A percentile compares a stretch with the other conserved stretches of the same genome.
Evolutionary conservation across 805 yeast genomes (phyloP).

Genomic region (Ogataea pilisensis): DNA sequence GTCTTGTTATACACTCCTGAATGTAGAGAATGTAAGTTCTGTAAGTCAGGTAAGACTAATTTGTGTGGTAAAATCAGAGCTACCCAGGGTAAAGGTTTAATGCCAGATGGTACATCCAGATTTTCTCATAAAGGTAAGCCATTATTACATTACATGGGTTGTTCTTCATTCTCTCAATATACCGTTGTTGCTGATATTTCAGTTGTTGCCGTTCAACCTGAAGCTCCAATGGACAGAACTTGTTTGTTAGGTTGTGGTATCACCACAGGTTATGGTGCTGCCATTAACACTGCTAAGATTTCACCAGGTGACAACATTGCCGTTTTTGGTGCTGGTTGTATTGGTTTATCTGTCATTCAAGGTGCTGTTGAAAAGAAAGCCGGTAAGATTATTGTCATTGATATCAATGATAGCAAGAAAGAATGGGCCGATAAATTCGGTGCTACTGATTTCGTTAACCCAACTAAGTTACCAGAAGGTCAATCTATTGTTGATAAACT

Average conservation of each 20-base stretch:
- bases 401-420: conserved; percentile 79
- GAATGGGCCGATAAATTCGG: conserved; percentile 87
- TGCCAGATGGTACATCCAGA: conserved; percentile 98
- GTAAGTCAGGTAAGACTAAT: conserved; percentile 93
- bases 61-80: conserved; percentile 93
- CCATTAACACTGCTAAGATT: conserved; percentile 87
- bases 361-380: conserved; percentile 89
- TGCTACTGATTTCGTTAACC: conserved; percentile 92
- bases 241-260: conserved; percentile 98
- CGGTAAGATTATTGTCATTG: conserved; percentile 76
- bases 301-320: conserved; percentile 91
- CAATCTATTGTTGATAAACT: conserved; percentile 75
- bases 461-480: conserved; percentile 70
- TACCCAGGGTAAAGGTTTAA: conserved; percentile 96
- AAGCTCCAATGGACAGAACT: conserved; percentile 80
- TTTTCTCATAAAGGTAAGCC: conserved; percentile 83
- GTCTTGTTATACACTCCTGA: conserved; percentile 95
- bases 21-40: conserved; percentile 92
- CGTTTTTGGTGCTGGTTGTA: conserved; percentile 97
- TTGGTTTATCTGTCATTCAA: conserved; percentile 93
- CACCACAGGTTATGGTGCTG: conserved; percentile 98
- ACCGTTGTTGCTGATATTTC: conserved; percentile 98
- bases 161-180: conserved; percentile 94
- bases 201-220: conserved; percentile 82
- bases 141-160: conserved; percentile 93